Percentiles rank a stretch among this genome's conserved stretches.
Evolutionary conservation across 129 eudicot species (phyloP).

Genomic region (Dittrichia graveolens): DNA sequence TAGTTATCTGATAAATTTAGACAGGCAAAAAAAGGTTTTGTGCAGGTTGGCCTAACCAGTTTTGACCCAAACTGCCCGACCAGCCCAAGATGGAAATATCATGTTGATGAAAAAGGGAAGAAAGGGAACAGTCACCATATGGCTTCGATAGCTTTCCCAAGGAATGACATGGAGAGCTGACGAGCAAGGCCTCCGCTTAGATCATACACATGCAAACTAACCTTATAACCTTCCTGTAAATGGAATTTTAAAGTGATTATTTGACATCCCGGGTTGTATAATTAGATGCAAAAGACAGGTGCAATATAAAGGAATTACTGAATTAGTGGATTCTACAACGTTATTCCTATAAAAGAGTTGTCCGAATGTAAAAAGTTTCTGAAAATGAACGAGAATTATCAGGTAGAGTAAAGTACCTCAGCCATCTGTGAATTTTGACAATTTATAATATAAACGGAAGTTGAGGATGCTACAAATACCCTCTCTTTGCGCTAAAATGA

Average conservation of each 20-base stretch:
- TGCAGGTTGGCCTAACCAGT: background rate
- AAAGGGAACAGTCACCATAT: conserved; percentile 46
- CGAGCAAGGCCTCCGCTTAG: conserved; percentile 88
- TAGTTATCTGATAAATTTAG: no score
- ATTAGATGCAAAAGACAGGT: background rate
- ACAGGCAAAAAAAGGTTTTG: background rate
- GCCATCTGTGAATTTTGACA: conserved; percentile 24
- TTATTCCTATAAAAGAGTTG: background rate
- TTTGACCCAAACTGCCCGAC: background rate
- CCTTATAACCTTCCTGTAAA: conserved; percentile 74
- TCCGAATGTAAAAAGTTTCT: background rate
- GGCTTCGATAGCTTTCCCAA: conserved; percentile 89
- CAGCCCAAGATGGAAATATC: background rate
- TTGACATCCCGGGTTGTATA: background rate
- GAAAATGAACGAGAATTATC: background rate
- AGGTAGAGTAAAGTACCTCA: conserved; percentile 26
- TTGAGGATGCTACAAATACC: conserved; percentile 4
- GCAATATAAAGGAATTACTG: background rate
- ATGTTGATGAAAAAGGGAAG: background rate
- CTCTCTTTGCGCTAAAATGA: background rate
- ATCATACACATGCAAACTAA: conserved; percentile 72
- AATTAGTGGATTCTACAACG: background rate
- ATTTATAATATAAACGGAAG: background rate
- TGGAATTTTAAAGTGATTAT: background rate
- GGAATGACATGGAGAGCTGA: conserved; percentile 76